Base-by-base conservation (phyloP, 352 stramenopile species). In the Phytophthora niederhauseri region DNA sequence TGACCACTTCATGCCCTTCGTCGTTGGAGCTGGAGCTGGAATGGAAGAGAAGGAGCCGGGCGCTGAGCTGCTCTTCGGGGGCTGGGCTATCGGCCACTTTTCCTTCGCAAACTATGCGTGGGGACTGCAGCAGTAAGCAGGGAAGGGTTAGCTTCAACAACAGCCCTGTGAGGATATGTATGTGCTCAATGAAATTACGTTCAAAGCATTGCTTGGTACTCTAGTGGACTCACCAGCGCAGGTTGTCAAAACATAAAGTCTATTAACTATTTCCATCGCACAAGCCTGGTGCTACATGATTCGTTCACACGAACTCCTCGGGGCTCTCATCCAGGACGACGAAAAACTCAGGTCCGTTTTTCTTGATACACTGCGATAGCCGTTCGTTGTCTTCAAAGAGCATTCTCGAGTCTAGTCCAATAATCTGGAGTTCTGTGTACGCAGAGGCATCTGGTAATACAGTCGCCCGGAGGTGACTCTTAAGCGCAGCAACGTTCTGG, bases 271-370 rank as follows among this genome's bases (percentile, higher is more conserved):
- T 34, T 24, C 46, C 19, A 60, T 24, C 45, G 36, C 36, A 43
- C 12, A n/a, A 17, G 14, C 36, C 36, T n/a, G 36, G 36, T 7
- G 28, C 28, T 34, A 34, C 30, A 11, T 34, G 30, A 69, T 59
- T 0, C 41, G 15, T 14, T 67, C 22, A 73, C 31, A 73, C 61
- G 72, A 73, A 67, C 11, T 66, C 67, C 50, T 70, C 65, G 24
- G 54, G 41, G 17, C 24, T 69, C 26, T 80, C 59, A 0, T 77
- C 68, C 3, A 71, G 31, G 2, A 80, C 65, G 6, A 78, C 17
- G 46, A 63, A 82, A 50, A 80, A 75, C 3, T 71, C 66, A 17
- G 14, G n/a, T 8, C 72, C 75, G 51, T 80, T 73, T 1, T 66
- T 38, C 14, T 19, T 8, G 19, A 82, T 52, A 51, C 72, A 82